Base-by-base conservation (phyloP, 768 basidiomycete genomes). In the Tubosaeta sp. region DNA sequence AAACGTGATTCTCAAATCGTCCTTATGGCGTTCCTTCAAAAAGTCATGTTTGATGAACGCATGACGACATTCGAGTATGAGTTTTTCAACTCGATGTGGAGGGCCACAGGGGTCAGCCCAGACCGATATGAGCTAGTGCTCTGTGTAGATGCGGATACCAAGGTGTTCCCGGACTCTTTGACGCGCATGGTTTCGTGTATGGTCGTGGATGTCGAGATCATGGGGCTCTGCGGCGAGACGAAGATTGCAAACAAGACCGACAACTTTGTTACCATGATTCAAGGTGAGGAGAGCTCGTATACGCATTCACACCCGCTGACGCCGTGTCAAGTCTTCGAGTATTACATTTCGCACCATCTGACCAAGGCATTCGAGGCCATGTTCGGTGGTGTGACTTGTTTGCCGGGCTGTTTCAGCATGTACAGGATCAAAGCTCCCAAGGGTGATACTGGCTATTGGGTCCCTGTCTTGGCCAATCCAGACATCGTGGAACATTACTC, bases 1-100 rank as follows among this genome's bases (percentile, higher is more conserved):
- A 99, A 98, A 73, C 95, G 97, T 56, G 97, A 99, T 74, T 89
- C 86, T 66, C 97, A 99, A 71, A 95, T 99, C 62, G 88, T 99
- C 46, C 76, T 98, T 55, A 99, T 99, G 97, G 80, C 81, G 17
- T 98, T 98, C 79, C 76, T 98, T 67, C 97, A 99, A 71, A 98
- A 97, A 70, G 94, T 98, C 62, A 97, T 99, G 95, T 98, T 98
- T 61, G 97, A 99, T 71, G 97, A 99, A 75, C 84, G 97, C 48
- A 98, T 99, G 95, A 97, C 95, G 55, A 95, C 91, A 50, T 95
- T 99, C 68, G 97, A 98, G 74, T 98, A 98, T 69, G 97, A 98
- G 72, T 97, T 98, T 71, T 99, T 99, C 84, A 99, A 99, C 72
- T 86, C 92, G 48, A 76, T 98, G 17, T 99, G 97, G 97, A 76